A percentile compares a stretch with the other conserved stretches of the same genome.
These are phyloP conservation scores for Eimeria brunetti DNA, from an alignment of 169 alveolate species.

Conservation along the genomic window DNA sequence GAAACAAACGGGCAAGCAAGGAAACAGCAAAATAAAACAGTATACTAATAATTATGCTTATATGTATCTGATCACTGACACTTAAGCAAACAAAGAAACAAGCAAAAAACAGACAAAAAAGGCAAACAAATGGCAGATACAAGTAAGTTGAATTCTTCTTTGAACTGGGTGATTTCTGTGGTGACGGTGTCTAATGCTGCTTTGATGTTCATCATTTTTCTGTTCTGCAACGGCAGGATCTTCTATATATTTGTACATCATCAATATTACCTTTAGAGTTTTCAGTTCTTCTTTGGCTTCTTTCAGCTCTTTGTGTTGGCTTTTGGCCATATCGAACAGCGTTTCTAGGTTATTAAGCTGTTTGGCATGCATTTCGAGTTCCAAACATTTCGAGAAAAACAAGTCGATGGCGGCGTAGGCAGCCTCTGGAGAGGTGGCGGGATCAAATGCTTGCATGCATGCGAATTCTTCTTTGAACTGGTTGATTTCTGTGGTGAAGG, in stretches of 20 bases:
- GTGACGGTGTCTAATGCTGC: conserved; percentile 88
- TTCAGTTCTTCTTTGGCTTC: conserved; percentile 92
- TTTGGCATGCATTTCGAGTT: conserved; percentile 90
- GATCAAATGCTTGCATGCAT: conserved; percentile 87
- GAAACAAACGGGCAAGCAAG: too few species aligned
- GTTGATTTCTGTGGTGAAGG: conserved; percentile 88
- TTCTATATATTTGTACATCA: conserved; percentile 55
- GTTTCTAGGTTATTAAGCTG: conserved; percentile 94
- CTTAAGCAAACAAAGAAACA: too few species aligned
- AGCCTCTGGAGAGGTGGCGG: conserved; percentile 64
- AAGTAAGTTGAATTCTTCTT: conserved; percentile 85
- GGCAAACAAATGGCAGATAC: too few species aligned
- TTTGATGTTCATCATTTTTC: conserved; percentile 91
- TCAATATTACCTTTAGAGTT: conserved; percentile 75
- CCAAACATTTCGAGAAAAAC: conserved; percentile 87
- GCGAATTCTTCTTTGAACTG: conserved; percentile 90
- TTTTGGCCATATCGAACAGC: conserved; percentile 94
- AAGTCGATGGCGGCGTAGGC: conserved; percentile 85
- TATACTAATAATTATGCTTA: too few species aligned
- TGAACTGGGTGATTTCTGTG: conserved; percentile 89
- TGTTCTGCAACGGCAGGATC: conserved; percentile 89
- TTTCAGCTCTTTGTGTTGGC: conserved; percentile 93
- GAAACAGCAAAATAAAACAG: too few species aligned
- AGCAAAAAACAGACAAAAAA: too few species aligned
- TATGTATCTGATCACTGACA: too few species aligned